Conservation (phyloP, 108 stramenopile species). For the Skeletonema menzelii region DNA sequence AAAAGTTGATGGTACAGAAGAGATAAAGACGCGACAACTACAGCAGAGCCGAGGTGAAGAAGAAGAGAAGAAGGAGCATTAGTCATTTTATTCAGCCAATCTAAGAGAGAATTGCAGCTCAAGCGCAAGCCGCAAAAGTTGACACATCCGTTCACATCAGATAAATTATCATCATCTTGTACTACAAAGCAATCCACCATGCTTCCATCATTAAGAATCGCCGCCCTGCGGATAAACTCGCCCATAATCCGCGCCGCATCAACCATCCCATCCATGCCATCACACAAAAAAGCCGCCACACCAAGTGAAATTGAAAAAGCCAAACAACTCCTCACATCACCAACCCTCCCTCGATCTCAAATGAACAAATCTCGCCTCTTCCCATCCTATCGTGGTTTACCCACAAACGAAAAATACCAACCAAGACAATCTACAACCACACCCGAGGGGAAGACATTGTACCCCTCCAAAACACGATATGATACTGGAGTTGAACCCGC, state of each 20-base stretch:
- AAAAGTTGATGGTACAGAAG: no score
- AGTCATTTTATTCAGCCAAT: no score
- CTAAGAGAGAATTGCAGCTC: no score
- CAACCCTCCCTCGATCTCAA: conserved; percentile 21
- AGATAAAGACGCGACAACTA: no score
- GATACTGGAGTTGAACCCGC: conserved; percentile 35
- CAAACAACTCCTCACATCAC: conserved; percentile 6
- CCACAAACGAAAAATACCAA: conserved; percentile 7
- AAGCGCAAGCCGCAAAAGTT: background rate
- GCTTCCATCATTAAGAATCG: background rate
- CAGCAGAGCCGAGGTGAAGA: no score
- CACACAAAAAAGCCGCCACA: conserved; percentile 11
- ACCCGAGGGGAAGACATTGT: conserved; percentile 31
- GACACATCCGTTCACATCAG: background rate
- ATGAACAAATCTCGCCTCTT: conserved; percentile 19
- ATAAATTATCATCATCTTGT: background rate
- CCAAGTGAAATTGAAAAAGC: conserved; percentile 15
- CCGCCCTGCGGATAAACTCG: background rate
- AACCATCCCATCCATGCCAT: background rate
- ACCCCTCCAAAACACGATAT: conserved; percentile 41
- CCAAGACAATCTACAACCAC: conserved; percentile 13
- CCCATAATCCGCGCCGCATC: background rate
- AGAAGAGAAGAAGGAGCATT: no score
- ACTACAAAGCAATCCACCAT: background rate
- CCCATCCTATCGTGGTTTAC: conserved; percentile 24